Conservation (phyloP, 2,329 filamentous ascomycete species). For the Colletotrichum cordylinicola region DNA sequence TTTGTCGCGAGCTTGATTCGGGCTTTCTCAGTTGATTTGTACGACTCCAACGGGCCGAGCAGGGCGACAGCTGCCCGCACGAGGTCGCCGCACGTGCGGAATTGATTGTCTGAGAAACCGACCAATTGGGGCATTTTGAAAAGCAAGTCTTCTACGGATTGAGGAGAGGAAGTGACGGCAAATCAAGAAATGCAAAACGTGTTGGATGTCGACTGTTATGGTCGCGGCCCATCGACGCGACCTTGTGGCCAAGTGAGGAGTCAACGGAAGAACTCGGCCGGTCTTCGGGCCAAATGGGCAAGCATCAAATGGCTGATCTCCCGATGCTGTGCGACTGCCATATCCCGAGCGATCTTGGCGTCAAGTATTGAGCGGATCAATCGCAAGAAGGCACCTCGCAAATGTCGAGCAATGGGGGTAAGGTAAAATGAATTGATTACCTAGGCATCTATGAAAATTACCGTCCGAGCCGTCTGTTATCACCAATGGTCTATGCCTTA, state of each 20-base stretch:
- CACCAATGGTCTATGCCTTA: too few relatives aligned
- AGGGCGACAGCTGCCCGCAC: slow-evolving; percentile 29
- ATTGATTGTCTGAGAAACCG: slow-evolving; percentile 39
- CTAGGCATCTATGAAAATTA: neutral
- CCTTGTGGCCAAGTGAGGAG: neutral
- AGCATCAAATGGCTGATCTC: neutral
- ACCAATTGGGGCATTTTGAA: slow-evolving; percentile 27
- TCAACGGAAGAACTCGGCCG: neutral
- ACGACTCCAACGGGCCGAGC: slow-evolving; percentile 27
- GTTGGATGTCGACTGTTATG: neutral
- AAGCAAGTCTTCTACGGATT: neutral
- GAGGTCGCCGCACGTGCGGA: slow-evolving; percentile 33
- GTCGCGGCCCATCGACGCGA: neutral
- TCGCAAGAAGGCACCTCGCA: neutral
- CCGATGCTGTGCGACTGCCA: neutral
- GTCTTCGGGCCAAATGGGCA: neutral
- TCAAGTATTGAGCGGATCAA: neutral
- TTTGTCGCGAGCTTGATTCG: slow-evolving; percentile 33
- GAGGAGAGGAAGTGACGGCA: neutral
- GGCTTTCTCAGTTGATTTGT: slow-evolving; percentile 32
- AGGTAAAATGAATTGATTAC: neutral
- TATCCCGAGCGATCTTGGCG: neutral
- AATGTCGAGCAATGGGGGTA: neutral
- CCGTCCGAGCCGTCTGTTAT: too few relatives aligned
- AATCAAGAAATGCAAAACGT: neutral